A percentile compares a stretch with the other conserved stretches of the same genome.
These are phyloP conservation scores for Naganishia albida DNA, from an alignment of 1,284 basidiomycete genomes.

Conservation along the genomic window DNA sequence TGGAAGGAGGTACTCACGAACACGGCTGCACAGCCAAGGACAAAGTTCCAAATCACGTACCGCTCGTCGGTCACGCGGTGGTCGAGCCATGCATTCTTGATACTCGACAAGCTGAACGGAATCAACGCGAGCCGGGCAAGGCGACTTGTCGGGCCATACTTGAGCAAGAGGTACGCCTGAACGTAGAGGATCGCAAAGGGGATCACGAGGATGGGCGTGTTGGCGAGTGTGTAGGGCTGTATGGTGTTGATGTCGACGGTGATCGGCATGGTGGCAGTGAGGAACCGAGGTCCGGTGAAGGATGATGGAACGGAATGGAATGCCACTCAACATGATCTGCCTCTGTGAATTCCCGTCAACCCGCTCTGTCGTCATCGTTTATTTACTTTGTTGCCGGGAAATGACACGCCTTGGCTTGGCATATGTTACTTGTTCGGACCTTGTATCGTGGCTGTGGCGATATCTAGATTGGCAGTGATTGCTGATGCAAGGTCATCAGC, in stretches of 20 bases:
- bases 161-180: constrained; percentile 31
- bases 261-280: constrained; percentile 14
- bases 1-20: constrained; percentile 24
- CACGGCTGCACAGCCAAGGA: constrained; percentile 30
- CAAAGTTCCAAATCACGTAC: constrained; percentile 31
- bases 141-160: constrained; percentile 5
- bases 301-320: neutral
- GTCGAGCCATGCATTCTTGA: constrained; percentile 27
- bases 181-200: constrained; percentile 28
- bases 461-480: too few relatives aligned
- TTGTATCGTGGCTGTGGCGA: too few relatives aligned
- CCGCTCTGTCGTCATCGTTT: too few relatives aligned
- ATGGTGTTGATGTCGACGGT: constrained; percentile 16
- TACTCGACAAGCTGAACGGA: constrained; percentile 22
- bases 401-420: too few relatives aligned
- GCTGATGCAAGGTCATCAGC: too few relatives aligned
- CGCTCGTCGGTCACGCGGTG: constrained; percentile 12
- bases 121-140: constrained; percentile 16
- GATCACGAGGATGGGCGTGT: constrained; percentile 19
- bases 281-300: neutral
- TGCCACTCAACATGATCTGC: neutral
- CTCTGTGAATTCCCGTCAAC: too few relatives aligned
- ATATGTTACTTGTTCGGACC: too few relatives aligned
- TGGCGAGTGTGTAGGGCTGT: constrained; percentile 16
- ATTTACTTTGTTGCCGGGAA: too few relatives aligned